phyloP scores from a whole-genome alignment of 768 basidiomycete species.

The Phlebiopsis gigantea region DNA sequence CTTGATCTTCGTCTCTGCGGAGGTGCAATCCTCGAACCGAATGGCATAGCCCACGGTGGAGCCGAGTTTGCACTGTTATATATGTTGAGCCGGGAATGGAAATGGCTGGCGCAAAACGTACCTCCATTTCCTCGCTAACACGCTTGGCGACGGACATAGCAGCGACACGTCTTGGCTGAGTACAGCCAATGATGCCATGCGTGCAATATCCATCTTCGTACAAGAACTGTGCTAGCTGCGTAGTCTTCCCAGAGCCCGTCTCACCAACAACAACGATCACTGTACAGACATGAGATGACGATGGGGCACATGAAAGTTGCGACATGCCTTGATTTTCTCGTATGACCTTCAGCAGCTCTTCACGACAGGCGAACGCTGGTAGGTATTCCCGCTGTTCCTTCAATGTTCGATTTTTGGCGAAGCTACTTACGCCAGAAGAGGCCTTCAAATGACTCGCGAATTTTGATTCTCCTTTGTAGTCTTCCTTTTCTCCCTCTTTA shows the following conservation, averaged over 20 bases:
- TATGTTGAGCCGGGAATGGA: neutral
- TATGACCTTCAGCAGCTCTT: conserved; percentile 82
- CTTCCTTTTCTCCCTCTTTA: conserved; percentile 50
- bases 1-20: conserved; percentile 92
- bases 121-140: conserved; percentile 99
- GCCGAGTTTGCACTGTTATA: conserved; percentile 75
- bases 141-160: conserved; percentile 99
- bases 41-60: conserved; percentile 93
- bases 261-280: conserved; percentile 97
- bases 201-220: conserved; percentile 96
- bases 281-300: conserved; percentile 25
- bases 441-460: conserved; percentile 93
- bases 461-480: conserved; percentile 92
- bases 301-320: neutral
- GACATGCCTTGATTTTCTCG: conserved; percentile 87
- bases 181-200: conserved; percentile 91
- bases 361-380: conserved; percentile 95
- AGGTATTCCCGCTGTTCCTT: conserved; percentile 96
- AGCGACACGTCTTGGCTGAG: conserved; percentile 96
- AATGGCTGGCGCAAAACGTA: conserved; percentile 24
- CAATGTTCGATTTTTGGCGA: conserved; percentile 75
- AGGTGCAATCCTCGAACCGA: conserved; percentile 97
- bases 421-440: conserved; percentile 70
- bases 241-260: conserved; percentile 99
- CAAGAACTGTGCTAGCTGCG: conserved; percentile 90